Percentiles rank a stretch among this genome's conserved stretches.
phyloP scores from a whole-genome alignment of 176 grass and related monocot genomes.

The Phragmites australis region DNA sequence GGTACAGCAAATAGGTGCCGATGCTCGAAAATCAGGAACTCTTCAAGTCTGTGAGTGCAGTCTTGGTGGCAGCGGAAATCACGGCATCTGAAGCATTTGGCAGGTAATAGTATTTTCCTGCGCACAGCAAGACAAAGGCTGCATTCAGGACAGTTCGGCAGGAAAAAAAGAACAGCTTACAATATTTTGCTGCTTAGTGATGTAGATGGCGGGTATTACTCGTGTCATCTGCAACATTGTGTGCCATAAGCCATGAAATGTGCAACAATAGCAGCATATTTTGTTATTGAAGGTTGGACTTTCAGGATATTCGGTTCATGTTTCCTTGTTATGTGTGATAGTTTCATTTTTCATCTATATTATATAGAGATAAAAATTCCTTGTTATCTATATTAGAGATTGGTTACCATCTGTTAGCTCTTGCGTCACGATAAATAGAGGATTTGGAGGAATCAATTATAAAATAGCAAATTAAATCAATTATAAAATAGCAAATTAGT shows the following conservation, averaged over 20 bases:
- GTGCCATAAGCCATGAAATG: background rate
- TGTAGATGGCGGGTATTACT: background rate
- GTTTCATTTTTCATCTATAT: background rate
- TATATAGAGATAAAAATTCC: too few species aligned
- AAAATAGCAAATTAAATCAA: too few species aligned
- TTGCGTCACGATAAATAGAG: too few species aligned
- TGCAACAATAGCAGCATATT: background rate
- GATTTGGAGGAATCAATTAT: too few species aligned
- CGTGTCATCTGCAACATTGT: background rate
- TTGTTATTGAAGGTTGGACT: background rate
- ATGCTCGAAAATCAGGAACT: slow-evolving; percentile 45
- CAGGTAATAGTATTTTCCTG: slow-evolving; percentile 99
- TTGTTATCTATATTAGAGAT: background rate
- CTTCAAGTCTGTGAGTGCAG: slow-evolving; percentile 70
- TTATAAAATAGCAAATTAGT: too few species aligned
- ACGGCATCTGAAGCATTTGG: slow-evolving; percentile 96
- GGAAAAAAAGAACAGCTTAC: background rate
- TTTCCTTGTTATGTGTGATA: background rate
- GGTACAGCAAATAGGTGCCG: background rate
- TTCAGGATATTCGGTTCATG: background rate
- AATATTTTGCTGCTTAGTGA: background rate
- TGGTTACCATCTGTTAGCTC: background rate
- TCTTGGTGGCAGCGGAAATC: slow-evolving; percentile 89
- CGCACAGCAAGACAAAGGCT: background rate
- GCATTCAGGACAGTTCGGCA: slow-evolving; percentile 5